Evolutionary conservation across 2,329 filamentous ascomycete species (phyloP).

Genomic region (Phialocephala sp.): DNA sequence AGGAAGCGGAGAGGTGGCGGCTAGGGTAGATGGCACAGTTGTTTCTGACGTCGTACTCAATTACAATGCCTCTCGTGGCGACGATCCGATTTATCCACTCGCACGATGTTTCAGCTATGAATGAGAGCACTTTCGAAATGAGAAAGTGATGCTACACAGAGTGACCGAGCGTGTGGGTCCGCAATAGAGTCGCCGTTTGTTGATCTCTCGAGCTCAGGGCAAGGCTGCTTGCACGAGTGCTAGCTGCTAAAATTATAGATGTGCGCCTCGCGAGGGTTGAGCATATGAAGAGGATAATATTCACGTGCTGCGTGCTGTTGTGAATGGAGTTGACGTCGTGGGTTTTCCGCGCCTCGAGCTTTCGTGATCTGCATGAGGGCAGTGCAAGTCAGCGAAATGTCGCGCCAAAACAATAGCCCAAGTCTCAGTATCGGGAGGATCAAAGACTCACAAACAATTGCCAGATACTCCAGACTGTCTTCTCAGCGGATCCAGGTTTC

Average conservation of each 20-base stretch:
- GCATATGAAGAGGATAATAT: slow-evolving; percentile 7
- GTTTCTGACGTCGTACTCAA: background rate
- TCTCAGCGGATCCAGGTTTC: slow-evolving; percentile 5
- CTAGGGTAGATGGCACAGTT: background rate
- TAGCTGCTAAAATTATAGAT: slow-evolving; percentile 13
- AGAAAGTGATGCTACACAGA: slow-evolving; percentile 8
- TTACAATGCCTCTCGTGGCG: background rate
- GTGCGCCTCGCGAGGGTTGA: background rate
- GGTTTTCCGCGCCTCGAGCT: slow-evolving; percentile 18
- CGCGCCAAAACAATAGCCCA: slow-evolving; percentile 5
- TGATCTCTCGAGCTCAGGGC: slow-evolving; percentile 18
- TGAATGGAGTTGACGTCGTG: slow-evolving; percentile 10
- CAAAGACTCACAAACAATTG: slow-evolving; percentile 6
- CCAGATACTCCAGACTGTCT: background rate
- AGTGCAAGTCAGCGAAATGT: slow-evolving; percentile 23
- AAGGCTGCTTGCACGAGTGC: background rate
- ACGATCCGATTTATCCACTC: background rate
- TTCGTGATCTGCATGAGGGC: slow-evolving; percentile 22
- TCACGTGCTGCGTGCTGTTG: background rate
- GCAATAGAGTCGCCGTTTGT: slow-evolving; percentile 8
- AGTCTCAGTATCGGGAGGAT: background rate
- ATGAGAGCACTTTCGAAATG: background rate
- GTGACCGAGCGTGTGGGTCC: slow-evolving; percentile 16
- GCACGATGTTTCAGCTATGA: background rate
- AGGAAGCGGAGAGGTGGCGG: background rate